phyloP scores from a whole-genome alignment of 2,329 filamentous ascomycete species.

The Alternaria dauci region DNA sequence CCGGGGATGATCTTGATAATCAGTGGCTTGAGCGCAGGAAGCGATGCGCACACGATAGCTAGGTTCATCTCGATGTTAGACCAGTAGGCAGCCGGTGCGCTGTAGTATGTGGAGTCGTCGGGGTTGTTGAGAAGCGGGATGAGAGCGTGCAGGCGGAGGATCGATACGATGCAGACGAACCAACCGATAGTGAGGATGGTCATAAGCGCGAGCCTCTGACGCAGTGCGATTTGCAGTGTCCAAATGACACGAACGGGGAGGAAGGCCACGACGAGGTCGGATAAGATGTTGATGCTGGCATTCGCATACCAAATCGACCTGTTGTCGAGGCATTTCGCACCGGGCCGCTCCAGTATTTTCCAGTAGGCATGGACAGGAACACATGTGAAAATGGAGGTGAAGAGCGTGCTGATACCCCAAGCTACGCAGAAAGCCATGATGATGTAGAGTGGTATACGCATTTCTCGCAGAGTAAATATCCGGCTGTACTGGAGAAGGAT shows the following conservation, averaged over 20 bases:
- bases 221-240: constrained; percentile 31
- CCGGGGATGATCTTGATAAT: constrained; percentile 32
- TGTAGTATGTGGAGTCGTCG: constrained; percentile 35
- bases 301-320: constrained; percentile 33
- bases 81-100: constrained; percentile 37
- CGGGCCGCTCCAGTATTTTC: constrained; percentile 25
- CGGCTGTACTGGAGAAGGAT: constrained; percentile 41
- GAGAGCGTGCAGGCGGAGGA: constrained; percentile 39
- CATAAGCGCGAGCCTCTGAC: constrained; percentile 34
- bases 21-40: constrained; percentile 42
- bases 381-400: constrained; percentile 32
- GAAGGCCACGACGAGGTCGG: constrained; percentile 35
- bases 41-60: constrained; percentile 44
- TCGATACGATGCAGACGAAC: constrained; percentile 45
- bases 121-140: constrained; percentile 19
- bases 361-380: constrained; percentile 35
- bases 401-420: constrained; percentile 22
- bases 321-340: constrained; percentile 26
- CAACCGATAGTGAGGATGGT: constrained; percentile 41
- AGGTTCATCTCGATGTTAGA: constrained; percentile 44
- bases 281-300: constrained; percentile 34
- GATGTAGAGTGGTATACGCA: constrained; percentile 35
- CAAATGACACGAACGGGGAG: constrained; percentile 38
- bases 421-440: constrained; percentile 30
- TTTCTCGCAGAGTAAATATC: constrained; percentile 35